Conservation (phyloP, 2,329 filamentous ascomycete species). For the Xylariaceae sp. region DNA sequence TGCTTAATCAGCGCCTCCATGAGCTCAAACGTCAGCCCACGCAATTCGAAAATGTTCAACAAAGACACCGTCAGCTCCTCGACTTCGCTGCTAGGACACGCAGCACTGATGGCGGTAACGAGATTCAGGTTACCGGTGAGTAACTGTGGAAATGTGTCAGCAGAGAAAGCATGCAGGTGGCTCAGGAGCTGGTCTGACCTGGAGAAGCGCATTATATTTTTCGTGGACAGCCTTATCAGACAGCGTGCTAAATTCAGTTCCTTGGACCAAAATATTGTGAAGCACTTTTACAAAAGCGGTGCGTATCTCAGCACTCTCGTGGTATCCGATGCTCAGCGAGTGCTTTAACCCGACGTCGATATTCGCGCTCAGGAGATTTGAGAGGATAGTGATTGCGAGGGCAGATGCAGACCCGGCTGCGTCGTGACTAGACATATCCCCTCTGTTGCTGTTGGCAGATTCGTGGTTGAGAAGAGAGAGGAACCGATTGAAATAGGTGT, state of each 20-base stretch:
- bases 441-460: constrained; percentile 36
- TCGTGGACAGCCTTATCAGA: constrained; percentile 63
- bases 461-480: constrained; percentile 60
- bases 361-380: constrained; percentile 64
- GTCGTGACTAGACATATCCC: constrained; percentile 44
- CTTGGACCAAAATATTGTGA: constrained; percentile 66
- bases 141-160: constrained; percentile 35
- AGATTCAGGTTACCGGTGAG: constrained; percentile 58
- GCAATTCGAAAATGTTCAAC: constrained; percentile 64
- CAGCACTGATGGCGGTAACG: constrained; percentile 57
- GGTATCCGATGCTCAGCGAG: constrained; percentile 64
- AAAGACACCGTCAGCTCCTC: constrained; percentile 64
- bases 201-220: constrained; percentile 61
- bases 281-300: constrained; percentile 66
- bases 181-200: constrained; percentile 33
- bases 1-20: constrained; percentile 63
- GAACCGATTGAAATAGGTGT: constrained; percentile 66
- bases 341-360: constrained; percentile 68
- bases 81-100: constrained; percentile 62
- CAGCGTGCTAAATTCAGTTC: constrained; percentile 64
- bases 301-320: constrained; percentile 63
- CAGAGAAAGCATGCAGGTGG: not conserved
- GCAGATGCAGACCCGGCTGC: constrained; percentile 53
- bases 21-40: constrained; percentile 57
- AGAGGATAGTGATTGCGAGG: constrained; percentile 61